Percentiles rank a stretch among this genome's conserved stretches.
Conservation (phyloP, 345 rosid species). For the Microcos paniculata region DNA sequence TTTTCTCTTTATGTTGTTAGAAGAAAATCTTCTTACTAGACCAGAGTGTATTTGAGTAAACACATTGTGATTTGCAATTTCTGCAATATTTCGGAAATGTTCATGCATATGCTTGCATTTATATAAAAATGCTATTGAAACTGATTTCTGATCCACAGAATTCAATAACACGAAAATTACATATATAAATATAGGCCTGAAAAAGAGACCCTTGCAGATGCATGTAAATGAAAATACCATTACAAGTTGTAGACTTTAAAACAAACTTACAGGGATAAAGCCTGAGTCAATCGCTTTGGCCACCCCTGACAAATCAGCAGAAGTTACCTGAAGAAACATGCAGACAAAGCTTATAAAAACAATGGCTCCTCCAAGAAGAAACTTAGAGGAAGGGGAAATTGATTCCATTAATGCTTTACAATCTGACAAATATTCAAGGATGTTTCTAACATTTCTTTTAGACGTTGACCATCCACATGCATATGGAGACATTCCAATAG, state of each 20-base stretch:
- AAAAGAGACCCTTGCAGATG: neutral
- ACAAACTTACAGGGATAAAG: constrained; percentile 72
- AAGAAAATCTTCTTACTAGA: neutral
- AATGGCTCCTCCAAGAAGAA: constrained; percentile 7
- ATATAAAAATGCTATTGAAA: neutral
- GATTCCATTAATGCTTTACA: neutral
- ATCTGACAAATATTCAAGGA: constrained; percentile 9
- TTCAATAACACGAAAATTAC: neutral
- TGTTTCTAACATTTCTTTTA: constrained; percentile 61
- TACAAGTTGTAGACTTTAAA: neutral
- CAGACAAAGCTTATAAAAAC: constrained; percentile 22
- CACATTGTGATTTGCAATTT: neutral
- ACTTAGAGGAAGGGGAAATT: neutral
- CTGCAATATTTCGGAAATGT: neutral
- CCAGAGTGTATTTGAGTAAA: neutral
- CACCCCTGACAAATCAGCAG: constrained; percentile 64
- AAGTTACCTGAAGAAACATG: constrained; percentile 47
- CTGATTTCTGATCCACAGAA: neutral
- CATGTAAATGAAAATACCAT: neutral
- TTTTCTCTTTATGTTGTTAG: neutral
- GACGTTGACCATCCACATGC: constrained; percentile 75
- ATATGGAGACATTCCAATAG: constrained; percentile 86
- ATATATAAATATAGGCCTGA: neutral
- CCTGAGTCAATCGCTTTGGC: constrained; percentile 71
- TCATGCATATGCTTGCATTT: neutral